A percentile compares a stretch with the other conserved stretches of the same genome.
Conservation (phyloP, 2,329 filamentous ascomycete species). For the Colletotrichum sansevieriae region DNA sequence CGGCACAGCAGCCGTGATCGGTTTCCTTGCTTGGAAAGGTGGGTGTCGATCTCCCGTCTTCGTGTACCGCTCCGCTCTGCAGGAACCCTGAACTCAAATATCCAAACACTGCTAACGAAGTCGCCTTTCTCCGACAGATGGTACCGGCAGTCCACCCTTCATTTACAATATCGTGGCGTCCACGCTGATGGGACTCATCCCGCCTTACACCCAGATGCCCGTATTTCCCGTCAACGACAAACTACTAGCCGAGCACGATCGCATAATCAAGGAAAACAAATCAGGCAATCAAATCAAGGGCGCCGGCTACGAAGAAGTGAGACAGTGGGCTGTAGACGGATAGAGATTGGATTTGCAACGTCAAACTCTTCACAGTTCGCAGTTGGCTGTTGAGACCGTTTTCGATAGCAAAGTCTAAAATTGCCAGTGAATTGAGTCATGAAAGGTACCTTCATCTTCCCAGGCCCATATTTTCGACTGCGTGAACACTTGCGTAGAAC, state of each 20-base stretch:
- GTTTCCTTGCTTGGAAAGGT: conserved; percentile 27
- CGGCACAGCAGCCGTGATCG: not conserved
- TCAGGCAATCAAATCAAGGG: no score
- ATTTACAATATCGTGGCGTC: not conserved
- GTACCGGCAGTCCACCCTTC: not conserved
- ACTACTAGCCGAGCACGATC: conserved; percentile 2
- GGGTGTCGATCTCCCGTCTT: not conserved
- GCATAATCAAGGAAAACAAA: no score
- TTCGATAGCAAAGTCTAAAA: no score
- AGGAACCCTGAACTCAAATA: not conserved
- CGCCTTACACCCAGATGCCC: not conserved
- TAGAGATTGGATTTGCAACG: no score
- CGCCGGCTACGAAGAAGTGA: no score
- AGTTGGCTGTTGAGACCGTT: no score
- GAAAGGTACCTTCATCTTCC: no score
- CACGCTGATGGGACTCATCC: not conserved
- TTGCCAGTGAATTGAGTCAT: no score
- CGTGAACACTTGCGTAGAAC: no score
- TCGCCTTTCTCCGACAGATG: not conserved
- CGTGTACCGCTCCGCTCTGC: not conserved
- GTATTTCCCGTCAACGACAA: conserved; percentile 3
- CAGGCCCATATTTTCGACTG: no score
- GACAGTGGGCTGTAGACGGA: no score
- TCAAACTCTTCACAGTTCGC: no score
- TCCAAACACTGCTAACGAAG: not conserved